Conservation (phyloP, 768 basidiomycete species). For the Rhizopogon vulgaris region DNA sequence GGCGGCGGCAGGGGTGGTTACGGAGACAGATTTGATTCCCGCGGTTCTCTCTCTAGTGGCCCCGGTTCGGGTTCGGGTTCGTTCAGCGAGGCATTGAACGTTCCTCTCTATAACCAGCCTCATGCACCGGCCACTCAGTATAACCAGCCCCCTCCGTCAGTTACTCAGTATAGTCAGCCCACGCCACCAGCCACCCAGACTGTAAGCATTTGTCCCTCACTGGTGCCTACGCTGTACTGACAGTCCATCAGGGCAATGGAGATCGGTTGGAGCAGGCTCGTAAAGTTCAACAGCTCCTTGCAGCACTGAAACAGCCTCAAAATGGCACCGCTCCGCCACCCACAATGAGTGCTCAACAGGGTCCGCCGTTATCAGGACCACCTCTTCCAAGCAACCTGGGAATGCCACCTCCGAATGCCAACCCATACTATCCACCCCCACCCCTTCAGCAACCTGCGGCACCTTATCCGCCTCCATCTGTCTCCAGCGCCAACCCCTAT, state of each 20-base stretch:
- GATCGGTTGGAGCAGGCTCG: conserved; percentile 86
- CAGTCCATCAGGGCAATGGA: conserved; percentile 41
- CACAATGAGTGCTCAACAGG: conserved; percentile 5
- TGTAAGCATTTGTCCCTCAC: conserved; percentile 20
- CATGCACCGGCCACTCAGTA: conserved; percentile 17
- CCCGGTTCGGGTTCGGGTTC: conserved; percentile 9
- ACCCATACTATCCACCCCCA: conserved; percentile 36
- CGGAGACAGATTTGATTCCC: conserved; percentile 38
- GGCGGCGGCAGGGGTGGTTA: conserved; percentile 36
- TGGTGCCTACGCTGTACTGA: not conserved
- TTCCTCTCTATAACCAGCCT: conserved; percentile 22
- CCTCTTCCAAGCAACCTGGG: conserved; percentile 28
- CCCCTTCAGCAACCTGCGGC: conserved; percentile 22
- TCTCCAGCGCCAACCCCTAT: conserved; percentile 19
- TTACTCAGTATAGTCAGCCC: conserved; percentile 21
- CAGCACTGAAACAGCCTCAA: conserved; percentile 72
- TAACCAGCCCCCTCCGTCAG: conserved; percentile 17
- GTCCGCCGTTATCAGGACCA: conserved; percentile 26
- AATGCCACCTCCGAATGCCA: conserved; percentile 30
- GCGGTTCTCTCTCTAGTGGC: conserved; percentile 25
- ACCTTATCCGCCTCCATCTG: conserved; percentile 18
- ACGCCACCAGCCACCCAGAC: conserved; percentile 14
- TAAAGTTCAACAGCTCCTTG: conserved; percentile 78
- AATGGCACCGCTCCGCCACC: conserved; percentile 19
- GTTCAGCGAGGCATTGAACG: conserved; percentile 21